Percentiles rank a stretch among this genome's conserved stretches.
These are phyloP conservation scores for Sporisorium graminicola DNA, from an alignment of 1,284 basidiomycete species.

Conservation along the genomic window DNA sequence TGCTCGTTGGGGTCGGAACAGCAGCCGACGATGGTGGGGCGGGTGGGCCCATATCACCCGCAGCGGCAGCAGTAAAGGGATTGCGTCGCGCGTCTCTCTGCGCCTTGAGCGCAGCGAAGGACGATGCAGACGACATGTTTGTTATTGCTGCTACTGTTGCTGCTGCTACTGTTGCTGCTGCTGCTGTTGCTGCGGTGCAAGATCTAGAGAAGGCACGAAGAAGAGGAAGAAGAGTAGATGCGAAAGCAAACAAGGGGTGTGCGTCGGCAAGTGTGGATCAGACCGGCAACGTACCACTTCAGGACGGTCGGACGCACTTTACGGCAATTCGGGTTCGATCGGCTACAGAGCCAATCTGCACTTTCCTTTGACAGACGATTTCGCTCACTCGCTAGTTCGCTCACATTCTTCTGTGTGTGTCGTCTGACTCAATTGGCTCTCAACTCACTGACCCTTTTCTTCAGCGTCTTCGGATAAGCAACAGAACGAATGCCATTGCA, in stretches of 20 bases:
- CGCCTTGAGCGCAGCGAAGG: slow-evolving; percentile 46
- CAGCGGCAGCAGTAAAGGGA: slow-evolving; percentile 15
- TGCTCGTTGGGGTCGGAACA: slow-evolving; percentile 9
- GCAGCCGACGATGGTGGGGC: slow-evolving; percentile 6
- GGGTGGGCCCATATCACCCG: slow-evolving; percentile 19
- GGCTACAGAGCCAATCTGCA: not conserved
- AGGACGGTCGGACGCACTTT: no score
- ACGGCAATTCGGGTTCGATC: not conserved
- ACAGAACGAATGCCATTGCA: not conserved
- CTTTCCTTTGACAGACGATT: no score
- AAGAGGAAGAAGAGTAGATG: no score
- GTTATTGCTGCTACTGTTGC: no score
- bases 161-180: no score
- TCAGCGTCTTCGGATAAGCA: not conserved
- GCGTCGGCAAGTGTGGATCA: not conserved
- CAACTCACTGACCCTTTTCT: not conserved
- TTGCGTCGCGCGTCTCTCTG: slow-evolving; percentile 40
- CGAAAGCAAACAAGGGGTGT: not conserved
- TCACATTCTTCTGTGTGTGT: not conserved
- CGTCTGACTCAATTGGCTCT: no score
- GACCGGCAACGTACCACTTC: not conserved
- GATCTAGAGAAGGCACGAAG: no score
- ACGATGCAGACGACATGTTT: slow-evolving; percentile 26
- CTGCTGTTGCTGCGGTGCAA: no score
- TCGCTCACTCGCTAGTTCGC: no score